Evolutionary conservation across 2,329 filamentous ascomycete genomes (phyloP), one percentile per base, ranked within the genome.

Genomic region (Pyricularia grisea): DNA sequence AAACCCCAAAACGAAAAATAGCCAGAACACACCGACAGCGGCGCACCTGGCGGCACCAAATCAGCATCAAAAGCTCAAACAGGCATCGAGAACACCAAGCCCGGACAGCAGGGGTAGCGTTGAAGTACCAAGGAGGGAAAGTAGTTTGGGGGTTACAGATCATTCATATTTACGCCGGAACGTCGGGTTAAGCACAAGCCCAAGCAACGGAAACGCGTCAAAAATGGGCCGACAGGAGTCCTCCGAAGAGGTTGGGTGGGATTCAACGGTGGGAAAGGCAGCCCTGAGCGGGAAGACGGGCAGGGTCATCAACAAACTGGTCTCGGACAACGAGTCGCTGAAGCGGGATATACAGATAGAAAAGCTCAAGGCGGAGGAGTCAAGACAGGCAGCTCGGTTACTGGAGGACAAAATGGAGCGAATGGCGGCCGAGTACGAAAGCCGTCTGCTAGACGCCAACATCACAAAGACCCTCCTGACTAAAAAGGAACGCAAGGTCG

Each of bases 231-330:
- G 31, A 69, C 69, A 67, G 69, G 70, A n/a, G 70, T 63, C 58
- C 17, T 71, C 9, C 58, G 81, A 81, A 36, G 68, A 71, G 33
- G 67, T 71, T 71, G 76, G 69, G 68, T 81, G 88, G 87, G 89
- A 90, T 74, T 87, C 88, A 33, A 88, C 88, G 3, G 85, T 91
- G 65, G 89, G 89, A 72, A 89, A 90, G 75, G 89, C 89, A 9
- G 88, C 87, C 2, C 80, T 90, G 2, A 66, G 64, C 64, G 90
- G 90, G 63, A 93, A 93, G 81, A 92, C 89, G 11, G 90, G 90
- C 10, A 84, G 90, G 42, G 90, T 93, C 68, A 94, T 95, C 77
- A 92, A 95, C 79, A 88, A 88, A 75, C 85, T 95, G 68, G 92
- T 93, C 75, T 89, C 89, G 68, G 92, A 94, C 76, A 93, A 93